Percentiles rank a stretch among this genome's conserved stretches.
Conservation (phyloP, 305 asterid genomes). For the Fraxinus velutina region DNA sequence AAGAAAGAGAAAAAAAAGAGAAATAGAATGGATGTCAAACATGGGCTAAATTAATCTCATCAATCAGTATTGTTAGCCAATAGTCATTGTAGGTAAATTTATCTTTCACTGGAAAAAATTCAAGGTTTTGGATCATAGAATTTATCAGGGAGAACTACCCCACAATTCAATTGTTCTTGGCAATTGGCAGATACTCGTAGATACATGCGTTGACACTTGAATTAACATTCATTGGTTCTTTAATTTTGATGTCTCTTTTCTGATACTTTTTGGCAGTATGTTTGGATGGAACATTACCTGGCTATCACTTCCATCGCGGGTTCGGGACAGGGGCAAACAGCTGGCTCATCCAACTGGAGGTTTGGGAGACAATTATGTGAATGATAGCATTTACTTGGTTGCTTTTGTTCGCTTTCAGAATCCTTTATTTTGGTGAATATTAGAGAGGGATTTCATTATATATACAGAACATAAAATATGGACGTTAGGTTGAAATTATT, state of each 20-base stretch:
- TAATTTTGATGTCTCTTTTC: background rate
- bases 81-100: background rate
- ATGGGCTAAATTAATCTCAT: slow-evolving; percentile 4
- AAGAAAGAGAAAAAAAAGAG: too few relatives aligned
- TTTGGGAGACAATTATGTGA: slow-evolving; percentile 15
- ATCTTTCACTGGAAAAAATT: background rate
- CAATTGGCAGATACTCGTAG: background rate
- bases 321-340: slow-evolving; percentile 42
- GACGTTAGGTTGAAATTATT: background rate
- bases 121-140: background rate
- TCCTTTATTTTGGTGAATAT: background rate
- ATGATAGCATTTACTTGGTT: background rate
- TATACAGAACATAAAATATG: background rate
- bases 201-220: background rate
- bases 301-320: slow-evolving; percentile 50
- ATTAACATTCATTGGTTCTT: background rate
- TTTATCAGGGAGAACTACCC: background rate
- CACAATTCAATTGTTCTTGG: background rate
- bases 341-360: slow-evolving; percentile 53
- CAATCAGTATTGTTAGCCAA: slow-evolving; percentile 9
- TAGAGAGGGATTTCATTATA: background rate
- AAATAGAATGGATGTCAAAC: too few relatives aligned
- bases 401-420: background rate
- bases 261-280: slow-evolving; percentile 37
- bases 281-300: slow-evolving; percentile 51